These are phyloP conservation scores for Penicillium sp. DNA, from an alignment of 2,329 filamentous ascomycete genomes.

Conservation along the genomic window DNA sequence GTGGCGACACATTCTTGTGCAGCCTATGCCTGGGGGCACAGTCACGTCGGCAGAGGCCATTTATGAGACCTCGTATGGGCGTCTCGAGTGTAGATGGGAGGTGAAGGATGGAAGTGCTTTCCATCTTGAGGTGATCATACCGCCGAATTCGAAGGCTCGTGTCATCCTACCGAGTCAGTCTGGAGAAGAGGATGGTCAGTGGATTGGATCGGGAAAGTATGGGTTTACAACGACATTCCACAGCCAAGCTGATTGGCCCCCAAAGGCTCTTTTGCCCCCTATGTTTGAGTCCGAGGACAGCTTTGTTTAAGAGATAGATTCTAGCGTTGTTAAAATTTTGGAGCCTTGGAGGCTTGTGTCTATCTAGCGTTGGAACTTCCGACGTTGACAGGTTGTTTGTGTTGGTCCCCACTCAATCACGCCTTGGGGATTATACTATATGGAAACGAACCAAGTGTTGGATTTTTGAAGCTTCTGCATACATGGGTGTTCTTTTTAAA, in stretches of 20 bases:
- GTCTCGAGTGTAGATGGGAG: constrained; percentile 24
- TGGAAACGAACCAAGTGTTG: too few species aligned
- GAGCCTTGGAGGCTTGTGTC: neutral
- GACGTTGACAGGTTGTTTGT: neutral
- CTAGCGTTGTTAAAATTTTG: neutral
- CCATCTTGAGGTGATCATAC: constrained; percentile 16
- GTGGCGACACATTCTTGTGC: constrained; percentile 25
- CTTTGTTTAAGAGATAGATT: constrained; percentile 4
- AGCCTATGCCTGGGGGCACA: constrained; percentile 4
- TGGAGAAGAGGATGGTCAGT: neutral
- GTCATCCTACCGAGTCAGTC: constrained; percentile 18
- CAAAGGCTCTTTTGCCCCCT: constrained; percentile 17
- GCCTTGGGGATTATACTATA: too few species aligned
- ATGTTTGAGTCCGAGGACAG: constrained; percentile 12
- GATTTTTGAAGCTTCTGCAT: neutral
- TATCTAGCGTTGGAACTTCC: neutral
- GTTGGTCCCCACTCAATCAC: too few species aligned
- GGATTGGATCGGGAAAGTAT: constrained; percentile 20
- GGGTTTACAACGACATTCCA: constrained; percentile 13
- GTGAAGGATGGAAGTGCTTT: constrained; percentile 9
- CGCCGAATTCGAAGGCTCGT: constrained; percentile 22
- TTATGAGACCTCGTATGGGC: constrained; percentile 35
- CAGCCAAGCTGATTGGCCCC: constrained; percentile 20
- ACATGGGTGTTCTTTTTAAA: neutral
- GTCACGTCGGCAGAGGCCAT: constrained; percentile 31